Evolutionary conservation across 371 early-diverging fungal species (phyloP), one percentile per base, ranked within the genome.

Genomic region (Mortierella sp.): DNA sequence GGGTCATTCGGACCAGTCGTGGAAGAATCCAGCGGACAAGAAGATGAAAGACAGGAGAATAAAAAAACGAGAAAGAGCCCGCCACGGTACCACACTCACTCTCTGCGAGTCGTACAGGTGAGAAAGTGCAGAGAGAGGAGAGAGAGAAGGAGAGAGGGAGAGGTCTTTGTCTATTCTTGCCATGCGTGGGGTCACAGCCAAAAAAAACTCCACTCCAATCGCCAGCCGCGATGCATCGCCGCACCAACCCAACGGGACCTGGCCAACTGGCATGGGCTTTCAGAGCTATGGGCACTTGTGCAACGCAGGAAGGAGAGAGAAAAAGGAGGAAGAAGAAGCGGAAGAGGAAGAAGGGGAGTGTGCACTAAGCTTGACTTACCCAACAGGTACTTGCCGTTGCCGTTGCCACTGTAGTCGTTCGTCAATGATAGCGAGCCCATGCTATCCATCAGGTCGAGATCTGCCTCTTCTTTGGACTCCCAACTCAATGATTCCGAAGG

Each of bases 341-440:
- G 53, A 23, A 9, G 21, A 23, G 9, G 53, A 19, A 9, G 53
- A 23, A 26, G 23, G 11, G 23, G 3, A 53, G 26, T 53, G 53
- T 53, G 53, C 21, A 53, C 53, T 23, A 21, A 53, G 3, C 21
- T 23, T 3, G 21, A 68, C 72, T 68, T 69, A 77, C 79, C 51
- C 46, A 77, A 45, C 45, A 77, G 18, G 50, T 77, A 72, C 68
- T 68, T 77, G 65, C 79, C 79, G 55, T 77, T 68, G 63, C 77
- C 77, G 58, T 67, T 75, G 62, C 50, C 57, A 51, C 29, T 59
- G 59, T 16, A 21, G 48, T 62, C 57, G 30, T 50, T n/a, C n/a
- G 57, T 29, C 15, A 77, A 53, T 0, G 66, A 26, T 15, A 77
- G 59, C 6, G 48, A 21, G 14, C 51, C 57, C 58, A 72, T 57